Base-by-base conservation (phyloP, 371 early-diverging fungal species). In the Lichtheimia ramosa region DNA sequence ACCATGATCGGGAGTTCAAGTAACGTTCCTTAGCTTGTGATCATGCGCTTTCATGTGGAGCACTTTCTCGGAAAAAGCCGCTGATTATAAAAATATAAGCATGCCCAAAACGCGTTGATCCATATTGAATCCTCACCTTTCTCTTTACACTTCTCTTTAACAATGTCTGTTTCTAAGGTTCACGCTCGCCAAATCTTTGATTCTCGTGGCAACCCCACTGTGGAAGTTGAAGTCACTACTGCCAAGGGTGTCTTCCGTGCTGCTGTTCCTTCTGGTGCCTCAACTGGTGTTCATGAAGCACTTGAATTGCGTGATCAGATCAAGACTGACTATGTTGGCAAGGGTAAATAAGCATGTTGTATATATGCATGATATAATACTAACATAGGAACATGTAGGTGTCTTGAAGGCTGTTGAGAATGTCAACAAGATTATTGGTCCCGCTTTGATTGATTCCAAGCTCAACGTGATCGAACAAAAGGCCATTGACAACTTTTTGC, bases 231-330 rank as follows among this genome's bases (percentile, higher is more conserved):
- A 66, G 85, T 99, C 70, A 91, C 92, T 72, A 98, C 97, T 70
- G 79, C 73, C 43, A 83, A 89, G 70, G 94, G 94, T 66, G 77
- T 91, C 62, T 96, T 96, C 89, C 93, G 96, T 68, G 95, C 97
- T 57, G 97, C 96, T 60, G 99, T 98, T 40, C 99, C 99, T 58
- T 96, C 97, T 62, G 99, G 99, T 69, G 99, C 99, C 46, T 99
- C 99, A 56, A 99, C 99, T 61, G 99, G 99, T 73, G 85, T 97
- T 67, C 93, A 99, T 83, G 99, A 99, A 85, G 99, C 99, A 48
- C 83, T 94, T 48, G 99, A 98, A 83, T 90, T 99, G 64, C 93
- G 98, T 69, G 98, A 99, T 68, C 85, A 84, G 28, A 89, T 89
- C 82, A 92, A 93, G 77, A 61, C 65, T 42, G 81, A 83, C 56